These are phyloP conservation scores for Claviceps pazoutovae DNA, from an alignment of 2,329 filamentous ascomycete genomes.

Conservation along the genomic window DNA sequence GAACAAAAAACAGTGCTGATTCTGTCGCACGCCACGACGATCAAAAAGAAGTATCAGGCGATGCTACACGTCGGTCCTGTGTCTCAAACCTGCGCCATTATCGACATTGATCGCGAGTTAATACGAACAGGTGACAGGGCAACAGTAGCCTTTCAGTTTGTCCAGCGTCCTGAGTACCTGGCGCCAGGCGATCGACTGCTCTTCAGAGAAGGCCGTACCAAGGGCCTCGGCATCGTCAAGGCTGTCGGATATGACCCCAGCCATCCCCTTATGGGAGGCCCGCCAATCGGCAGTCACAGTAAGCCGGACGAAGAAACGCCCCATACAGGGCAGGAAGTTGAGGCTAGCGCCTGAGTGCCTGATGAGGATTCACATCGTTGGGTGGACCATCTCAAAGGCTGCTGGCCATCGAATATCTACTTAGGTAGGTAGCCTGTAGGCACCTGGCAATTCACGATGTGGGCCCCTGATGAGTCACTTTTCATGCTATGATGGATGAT, in stretches of 20 bases:
- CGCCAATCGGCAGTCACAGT: not conserved
- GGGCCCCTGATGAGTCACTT: no score
- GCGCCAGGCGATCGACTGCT: constrained; percentile 77
- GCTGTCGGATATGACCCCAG: constrained; percentile 69
- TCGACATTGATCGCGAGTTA: constrained; percentile 91
- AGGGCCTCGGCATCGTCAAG: constrained; percentile 91
- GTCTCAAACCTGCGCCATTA: constrained; percentile 90
- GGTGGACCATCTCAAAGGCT: not conserved
- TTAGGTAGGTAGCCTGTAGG: no score
- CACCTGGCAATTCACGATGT: no score
- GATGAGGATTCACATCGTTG: not conserved
- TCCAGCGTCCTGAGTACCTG: constrained; percentile 86
- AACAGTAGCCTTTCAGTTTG: constrained; percentile 84
- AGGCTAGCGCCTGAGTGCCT: constrained; percentile 2
- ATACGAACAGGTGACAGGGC: constrained; percentile 93
- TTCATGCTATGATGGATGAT: no score
- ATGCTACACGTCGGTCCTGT: constrained; percentile 96
- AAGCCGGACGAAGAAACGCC: constrained; percentile 1
- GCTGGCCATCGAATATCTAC: no score
- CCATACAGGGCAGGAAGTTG: not conserved
- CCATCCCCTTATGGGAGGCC: constrained; percentile 25
- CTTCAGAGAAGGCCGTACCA: constrained; percentile 89
- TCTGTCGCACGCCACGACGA: constrained; percentile 88
- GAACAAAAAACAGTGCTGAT: constrained; percentile 55
- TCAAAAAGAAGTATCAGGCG: constrained; percentile 91